These are phyloP conservation scores for Brassica balearica DNA, from an alignment of 441 rosid species.

Conservation along the genomic window DNA sequence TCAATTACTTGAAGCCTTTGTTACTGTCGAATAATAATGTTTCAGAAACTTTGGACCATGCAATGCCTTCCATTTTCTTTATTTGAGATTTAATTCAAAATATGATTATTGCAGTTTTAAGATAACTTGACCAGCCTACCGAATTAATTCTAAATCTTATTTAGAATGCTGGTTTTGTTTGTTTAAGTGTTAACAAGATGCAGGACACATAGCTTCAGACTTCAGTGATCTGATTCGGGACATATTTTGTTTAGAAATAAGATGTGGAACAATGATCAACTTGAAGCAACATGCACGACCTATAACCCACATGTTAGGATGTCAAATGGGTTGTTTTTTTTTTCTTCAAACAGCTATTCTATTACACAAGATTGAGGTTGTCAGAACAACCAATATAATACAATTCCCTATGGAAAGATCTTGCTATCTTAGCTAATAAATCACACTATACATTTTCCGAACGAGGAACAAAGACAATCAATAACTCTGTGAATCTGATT, in stretches of 20 bases:
- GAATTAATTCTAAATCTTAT: background rate
- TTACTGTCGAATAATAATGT: conserved; percentile 2
- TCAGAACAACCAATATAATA: too few species aligned
- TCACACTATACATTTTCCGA: too few species aligned
- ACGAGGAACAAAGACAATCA: too few species aligned
- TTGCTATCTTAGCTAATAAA: too few species aligned
- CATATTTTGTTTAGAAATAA: background rate
- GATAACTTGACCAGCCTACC: background rate
- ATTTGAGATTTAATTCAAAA: background rate
- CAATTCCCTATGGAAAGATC: too few species aligned
- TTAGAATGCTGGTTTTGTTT: too few species aligned
- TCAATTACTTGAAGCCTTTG: background rate
- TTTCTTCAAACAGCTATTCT: too few species aligned
- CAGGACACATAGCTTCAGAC: background rate
- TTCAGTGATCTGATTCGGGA: background rate
- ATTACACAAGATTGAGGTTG: too few species aligned
- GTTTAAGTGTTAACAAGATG: background rate
- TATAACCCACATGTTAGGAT: too few species aligned
- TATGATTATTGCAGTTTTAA: background rate
- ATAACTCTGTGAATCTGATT: too few species aligned
- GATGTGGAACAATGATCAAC: background rate
- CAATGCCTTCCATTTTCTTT: background rate
- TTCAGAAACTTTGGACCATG: background rate
- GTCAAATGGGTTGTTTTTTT: too few species aligned
- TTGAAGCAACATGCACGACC: background rate